phyloP scores from a whole-genome alignment of 208 protist species.

The Tritrichomonas musculus region DNA sequence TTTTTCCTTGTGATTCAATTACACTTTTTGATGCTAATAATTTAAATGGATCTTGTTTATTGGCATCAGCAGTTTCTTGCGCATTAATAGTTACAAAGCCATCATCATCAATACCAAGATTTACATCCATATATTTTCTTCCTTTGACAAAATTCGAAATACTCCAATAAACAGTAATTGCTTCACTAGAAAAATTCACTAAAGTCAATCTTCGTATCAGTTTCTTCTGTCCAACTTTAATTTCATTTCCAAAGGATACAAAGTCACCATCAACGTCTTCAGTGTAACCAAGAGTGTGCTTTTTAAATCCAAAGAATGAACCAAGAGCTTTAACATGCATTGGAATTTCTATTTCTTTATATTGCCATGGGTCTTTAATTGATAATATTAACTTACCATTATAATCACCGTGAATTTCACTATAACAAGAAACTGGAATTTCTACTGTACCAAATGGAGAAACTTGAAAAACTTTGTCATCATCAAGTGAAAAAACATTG shows the following conservation, averaged over 20 bases:
- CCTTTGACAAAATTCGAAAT: background rate
- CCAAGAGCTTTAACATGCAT: slow-evolving; percentile 22
- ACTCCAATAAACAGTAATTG: background rate
- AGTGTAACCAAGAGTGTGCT: background rate
- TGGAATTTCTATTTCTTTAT: background rate
- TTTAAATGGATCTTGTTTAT: background rate
- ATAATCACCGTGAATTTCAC: background rate
- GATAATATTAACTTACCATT: slow-evolving; percentile 2
- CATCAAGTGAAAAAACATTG: background rate
- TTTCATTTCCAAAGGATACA: background rate
- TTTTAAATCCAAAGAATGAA: background rate
- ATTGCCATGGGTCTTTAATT: background rate
- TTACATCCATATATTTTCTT: background rate
- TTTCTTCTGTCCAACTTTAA: background rate
- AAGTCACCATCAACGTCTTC: background rate
- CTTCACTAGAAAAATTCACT: background rate
- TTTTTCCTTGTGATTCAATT: background rate
- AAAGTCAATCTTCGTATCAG: background rate
- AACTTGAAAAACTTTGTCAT: background rate
- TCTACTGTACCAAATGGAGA: background rate
- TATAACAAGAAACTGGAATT: background rate
- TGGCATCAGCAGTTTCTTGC: background rate
- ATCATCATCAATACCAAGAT: background rate
- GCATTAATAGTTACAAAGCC: background rate
- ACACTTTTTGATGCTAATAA: background rate